phyloP scores from a whole-genome alignment of 2,329 filamentous ascomycete species.

The Penicillium griseofulvum region DNA sequence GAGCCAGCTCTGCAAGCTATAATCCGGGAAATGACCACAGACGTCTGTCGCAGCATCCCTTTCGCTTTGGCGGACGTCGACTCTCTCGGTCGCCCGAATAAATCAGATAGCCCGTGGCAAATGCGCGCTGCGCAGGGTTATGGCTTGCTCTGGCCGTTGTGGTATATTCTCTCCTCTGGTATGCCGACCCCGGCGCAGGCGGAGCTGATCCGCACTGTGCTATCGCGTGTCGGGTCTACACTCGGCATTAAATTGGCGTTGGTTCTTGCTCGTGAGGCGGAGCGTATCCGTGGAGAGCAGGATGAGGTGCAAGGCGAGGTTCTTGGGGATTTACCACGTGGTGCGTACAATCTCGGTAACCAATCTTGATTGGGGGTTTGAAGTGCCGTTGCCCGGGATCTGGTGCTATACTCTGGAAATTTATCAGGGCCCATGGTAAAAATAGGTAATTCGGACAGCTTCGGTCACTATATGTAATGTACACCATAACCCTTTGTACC shows the following conservation, averaged over 20 bases:
- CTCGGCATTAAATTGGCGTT: conserved; percentile 37
- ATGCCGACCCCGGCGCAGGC: conserved; percentile 32
- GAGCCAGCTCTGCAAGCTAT: conserved; percentile 16
- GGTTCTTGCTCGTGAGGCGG: conserved; percentile 25
- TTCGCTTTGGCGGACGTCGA: conserved; percentile 36
- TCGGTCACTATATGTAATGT: no score
- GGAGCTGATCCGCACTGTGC: conserved; percentile 26
- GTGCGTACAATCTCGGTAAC: background rate
- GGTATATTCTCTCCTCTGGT: conserved; percentile 35
- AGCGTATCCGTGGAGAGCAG: conserved; percentile 7
- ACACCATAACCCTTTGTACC: no score
- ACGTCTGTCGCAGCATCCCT: conserved; percentile 36
- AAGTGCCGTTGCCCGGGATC: no score
- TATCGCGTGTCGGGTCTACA: conserved; percentile 30
- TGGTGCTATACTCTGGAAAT: no score
- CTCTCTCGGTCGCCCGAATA: conserved; percentile 26
- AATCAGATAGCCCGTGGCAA: conserved; percentile 12
- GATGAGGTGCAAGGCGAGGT: background rate
- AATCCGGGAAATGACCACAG: conserved; percentile 35
- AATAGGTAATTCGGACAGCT: background rate
- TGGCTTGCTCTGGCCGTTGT: conserved; percentile 39
- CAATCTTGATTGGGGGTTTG: background rate
- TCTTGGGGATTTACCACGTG: background rate
- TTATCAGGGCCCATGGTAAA: background rate
- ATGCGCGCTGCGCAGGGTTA: conserved; percentile 35